Base-by-base conservation (phyloP, 1,284 basidiomycete genomes). In the Puccinia coronata region DNA sequence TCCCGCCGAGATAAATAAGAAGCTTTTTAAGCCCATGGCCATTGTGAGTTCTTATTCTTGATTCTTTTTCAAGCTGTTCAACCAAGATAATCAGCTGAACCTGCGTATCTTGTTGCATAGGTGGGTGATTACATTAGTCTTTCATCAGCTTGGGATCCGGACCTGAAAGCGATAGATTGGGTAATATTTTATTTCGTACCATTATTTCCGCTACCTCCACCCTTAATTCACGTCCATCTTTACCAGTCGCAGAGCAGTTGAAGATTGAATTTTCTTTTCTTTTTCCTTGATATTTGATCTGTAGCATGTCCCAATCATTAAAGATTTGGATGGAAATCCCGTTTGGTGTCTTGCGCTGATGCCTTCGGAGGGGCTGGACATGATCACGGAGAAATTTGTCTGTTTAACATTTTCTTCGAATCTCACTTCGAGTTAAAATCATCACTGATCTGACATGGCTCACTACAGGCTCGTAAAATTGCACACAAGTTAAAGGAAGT, bases 121-220 rank as follows among this genome's bases (percentile, higher is more conserved):
- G 43, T 78, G 61, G 76, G 76, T 28, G 76, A 78, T 55, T 78
- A 78, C 76, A 70, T 78, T 43, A 47, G 51, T n/a, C 47, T 78
- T 51, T 63, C 51, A 34, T 67, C n/a, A n/a, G n/a, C 43, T 51
- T 63, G 51, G 41, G 76, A 65, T n/a, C 25, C 25, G 23, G 18
- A 65, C 5, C 47, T 65, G 5, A 67, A 65, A 57, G 63, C 51
- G 16, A 70, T 78, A 3, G 76, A 78, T 69, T 65, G 51, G 76
- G 76, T 78, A 34, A 49, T 47, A 36, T 0, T 12, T 39, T 34
- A 63, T 39, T 63, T 39, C 18, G 5, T 59, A 11, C 34, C 57
- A 31, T 59, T 28, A 11, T 31, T 34, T 11, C 25, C 6, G 28
- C 11, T 16, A n/a, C n/a, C n/a, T n/a, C n/a, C n/a, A n/a, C n/a